Conservation (phyloP, 768 basidiomycete genomes). For the Clavaria fumosa region DNA sequence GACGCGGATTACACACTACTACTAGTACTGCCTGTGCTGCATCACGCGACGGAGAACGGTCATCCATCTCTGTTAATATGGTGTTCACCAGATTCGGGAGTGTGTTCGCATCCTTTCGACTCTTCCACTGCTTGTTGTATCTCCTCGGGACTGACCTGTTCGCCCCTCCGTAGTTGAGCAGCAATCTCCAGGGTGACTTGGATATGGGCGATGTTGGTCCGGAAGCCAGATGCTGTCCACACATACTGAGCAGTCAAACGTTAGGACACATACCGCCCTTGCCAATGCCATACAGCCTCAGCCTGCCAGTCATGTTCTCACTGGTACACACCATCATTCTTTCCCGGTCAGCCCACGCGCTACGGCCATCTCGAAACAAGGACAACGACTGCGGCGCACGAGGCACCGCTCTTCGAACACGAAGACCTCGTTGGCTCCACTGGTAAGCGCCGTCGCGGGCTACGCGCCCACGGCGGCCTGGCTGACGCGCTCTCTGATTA, state of each 20-base stretch:
- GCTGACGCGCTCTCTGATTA: slow-evolving; percentile 30
- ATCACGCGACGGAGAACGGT: too few species aligned
- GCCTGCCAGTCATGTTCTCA: slow-evolving; percentile 26
- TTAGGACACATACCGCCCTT: slow-evolving; percentile 27
- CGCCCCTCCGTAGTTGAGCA: slow-evolving; percentile 33
- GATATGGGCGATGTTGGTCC: slow-evolving; percentile 34
- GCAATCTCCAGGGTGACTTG: slow-evolving; percentile 37
- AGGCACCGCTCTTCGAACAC: slow-evolving; percentile 29
- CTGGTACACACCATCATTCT: too few species aligned
- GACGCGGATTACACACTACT: too few species aligned
- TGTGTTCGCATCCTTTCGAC: too few species aligned
- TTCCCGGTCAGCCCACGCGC: slow-evolving; percentile 20
- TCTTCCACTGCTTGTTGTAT: too few species aligned
- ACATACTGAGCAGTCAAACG: background rate
- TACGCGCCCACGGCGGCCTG: slow-evolving; percentile 40
- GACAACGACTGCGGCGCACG: slow-evolving; percentile 18
- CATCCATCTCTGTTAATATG: too few species aligned
- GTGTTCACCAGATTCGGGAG: too few species aligned
- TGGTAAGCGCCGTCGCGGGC: slow-evolving; percentile 25
- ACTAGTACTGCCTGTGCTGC: too few species aligned
- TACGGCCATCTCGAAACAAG: slow-evolving; percentile 23
- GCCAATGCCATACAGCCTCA: slow-evolving; percentile 37
- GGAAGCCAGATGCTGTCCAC: slow-evolving; percentile 35
- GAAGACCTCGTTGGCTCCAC: slow-evolving; percentile 23
- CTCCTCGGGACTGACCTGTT: slow-evolving; percentile 37